These are phyloP conservation scores for Secale cereale DNA, from an alignment of 176 grass and related monocot species.

Conservation along the genomic window DNA sequence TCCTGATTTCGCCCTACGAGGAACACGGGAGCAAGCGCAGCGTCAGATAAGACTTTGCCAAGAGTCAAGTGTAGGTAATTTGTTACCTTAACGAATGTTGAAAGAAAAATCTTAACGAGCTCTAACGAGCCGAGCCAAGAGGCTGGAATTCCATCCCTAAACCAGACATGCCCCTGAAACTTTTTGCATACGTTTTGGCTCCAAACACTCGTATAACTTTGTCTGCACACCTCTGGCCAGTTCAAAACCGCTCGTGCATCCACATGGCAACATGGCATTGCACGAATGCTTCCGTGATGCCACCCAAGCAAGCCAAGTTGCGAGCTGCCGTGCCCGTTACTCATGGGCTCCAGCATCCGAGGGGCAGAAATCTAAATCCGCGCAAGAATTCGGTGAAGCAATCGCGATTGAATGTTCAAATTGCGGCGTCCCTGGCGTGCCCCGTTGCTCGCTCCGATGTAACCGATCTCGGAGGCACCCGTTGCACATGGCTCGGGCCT, in stretches of 20 bases:
- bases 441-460: background rate
- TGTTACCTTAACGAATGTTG: too few relatives aligned
- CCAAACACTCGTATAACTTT: background rate
- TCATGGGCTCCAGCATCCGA: constrained; percentile 8
- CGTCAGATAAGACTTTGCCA: too few relatives aligned
- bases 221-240: background rate
- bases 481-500: constrained; percentile 4
- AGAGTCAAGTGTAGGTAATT: too few relatives aligned
- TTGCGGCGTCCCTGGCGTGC: background rate
- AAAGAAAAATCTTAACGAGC: too few relatives aligned
- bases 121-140: too few relatives aligned
- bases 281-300: constrained; percentile 9
- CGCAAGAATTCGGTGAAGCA: background rate
- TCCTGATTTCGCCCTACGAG: too few relatives aligned
- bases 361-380: background rate
- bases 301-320: background rate
- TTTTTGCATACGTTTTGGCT: background rate
- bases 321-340: constrained; percentile 28
- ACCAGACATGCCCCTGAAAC: background rate
- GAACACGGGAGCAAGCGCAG: too few relatives aligned
- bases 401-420: background rate
- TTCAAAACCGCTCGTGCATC: background rate
- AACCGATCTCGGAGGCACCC: constrained; percentile 15
- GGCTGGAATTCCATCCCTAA: too few relatives aligned
- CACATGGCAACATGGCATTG: background rate